Percentiles rank a stretch among this genome's conserved stretches.
phyloP scores from a whole-genome alignment of 2,329 filamentous ascomycete species.

The Metarhizium anisopliae region DNA sequence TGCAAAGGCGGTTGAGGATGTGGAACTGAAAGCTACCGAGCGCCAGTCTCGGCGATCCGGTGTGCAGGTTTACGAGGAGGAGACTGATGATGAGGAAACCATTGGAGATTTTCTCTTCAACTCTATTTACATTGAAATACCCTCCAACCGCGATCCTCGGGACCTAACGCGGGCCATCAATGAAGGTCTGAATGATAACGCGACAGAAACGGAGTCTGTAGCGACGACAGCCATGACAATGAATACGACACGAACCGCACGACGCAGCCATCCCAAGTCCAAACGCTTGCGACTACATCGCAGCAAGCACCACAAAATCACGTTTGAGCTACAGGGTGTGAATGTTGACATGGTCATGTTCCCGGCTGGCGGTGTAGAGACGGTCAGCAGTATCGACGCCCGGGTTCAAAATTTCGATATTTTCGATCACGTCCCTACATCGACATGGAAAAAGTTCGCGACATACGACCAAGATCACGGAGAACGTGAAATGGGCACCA shows the following conservation, averaged over 20 bases:
- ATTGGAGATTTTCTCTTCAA: constrained; percentile 97
- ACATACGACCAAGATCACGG: constrained; percentile 85
- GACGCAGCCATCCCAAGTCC: constrained; percentile 32
- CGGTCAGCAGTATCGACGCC: constrained; percentile 79
- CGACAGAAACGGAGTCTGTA: constrained; percentile 83
- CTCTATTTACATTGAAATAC: constrained; percentile 94
- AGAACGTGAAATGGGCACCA: constrained; percentile 75
- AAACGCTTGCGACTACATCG: constrained; percentile 65
- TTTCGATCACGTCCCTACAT: constrained; percentile 88
- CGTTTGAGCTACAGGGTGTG: constrained; percentile 82
- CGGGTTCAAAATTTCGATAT: constrained; percentile 77
- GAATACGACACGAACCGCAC: constrained; percentile 41
- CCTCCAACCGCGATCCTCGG: constrained; percentile 73
- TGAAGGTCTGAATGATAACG: constrained; percentile 73
- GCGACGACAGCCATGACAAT: constrained; percentile 64
- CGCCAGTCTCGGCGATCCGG: constrained; percentile 52
- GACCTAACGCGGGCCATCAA: constrained; percentile 82
- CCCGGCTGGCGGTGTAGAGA: constrained; percentile 67
- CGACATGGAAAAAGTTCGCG: constrained; percentile 96
- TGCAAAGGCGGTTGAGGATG: constrained; percentile 76
- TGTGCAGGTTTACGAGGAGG: constrained; percentile 52
- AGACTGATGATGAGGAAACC: constrained; percentile 72
- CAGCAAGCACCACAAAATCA: constrained; percentile 89
- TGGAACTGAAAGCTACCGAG: constrained; percentile 76
- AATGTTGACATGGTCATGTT: constrained; percentile 76